phyloP scores from a whole-genome alignment of 2,329 filamentous ascomycete species.

The Fusarium buharicum region DNA sequence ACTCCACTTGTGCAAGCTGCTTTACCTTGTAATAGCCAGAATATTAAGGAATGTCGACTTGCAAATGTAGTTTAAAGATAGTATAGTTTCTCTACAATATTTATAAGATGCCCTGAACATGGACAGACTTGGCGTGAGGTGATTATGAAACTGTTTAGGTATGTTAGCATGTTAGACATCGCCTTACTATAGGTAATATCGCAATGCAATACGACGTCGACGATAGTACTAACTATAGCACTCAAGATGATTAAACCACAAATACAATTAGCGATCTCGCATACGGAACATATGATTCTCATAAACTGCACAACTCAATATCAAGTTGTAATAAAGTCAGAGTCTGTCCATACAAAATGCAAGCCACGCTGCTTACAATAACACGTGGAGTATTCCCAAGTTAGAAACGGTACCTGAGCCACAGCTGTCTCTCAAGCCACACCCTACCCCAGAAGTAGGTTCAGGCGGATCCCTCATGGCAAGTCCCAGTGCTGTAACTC shows the following conservation, averaged over 20 bases:
- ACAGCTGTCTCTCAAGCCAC: constrained; percentile 22
- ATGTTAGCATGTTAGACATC: background rate
- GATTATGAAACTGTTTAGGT: no score
- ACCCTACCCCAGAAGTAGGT: constrained; percentile 32
- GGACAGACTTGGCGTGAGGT: no score
- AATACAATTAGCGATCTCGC: no score
- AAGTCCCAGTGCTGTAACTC: constrained; percentile 25
- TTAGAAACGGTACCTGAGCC: constrained; percentile 12
- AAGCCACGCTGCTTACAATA: constrained; percentile 4
- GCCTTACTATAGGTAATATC: no score
- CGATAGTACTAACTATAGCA: no score
- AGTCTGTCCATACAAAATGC: background rate
- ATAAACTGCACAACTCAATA: no score
- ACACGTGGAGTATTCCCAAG: constrained; percentile 10
- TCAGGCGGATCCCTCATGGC: constrained; percentile 10
- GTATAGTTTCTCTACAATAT: background rate
- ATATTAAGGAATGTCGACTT: no score
- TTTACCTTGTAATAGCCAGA: background rate
- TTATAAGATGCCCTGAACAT: no score
- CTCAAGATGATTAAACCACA: no score
- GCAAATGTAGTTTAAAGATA: no score
- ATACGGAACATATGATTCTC: no score
- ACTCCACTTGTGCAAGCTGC: constrained; percentile 11
- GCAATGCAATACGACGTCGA: no score
- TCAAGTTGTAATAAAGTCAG: background rate